Percentiles rank a stretch among this genome's conserved stretches.
Conservation (phyloP, 139 green algal genomes). For the Ettlia oleoabundans region DNA sequence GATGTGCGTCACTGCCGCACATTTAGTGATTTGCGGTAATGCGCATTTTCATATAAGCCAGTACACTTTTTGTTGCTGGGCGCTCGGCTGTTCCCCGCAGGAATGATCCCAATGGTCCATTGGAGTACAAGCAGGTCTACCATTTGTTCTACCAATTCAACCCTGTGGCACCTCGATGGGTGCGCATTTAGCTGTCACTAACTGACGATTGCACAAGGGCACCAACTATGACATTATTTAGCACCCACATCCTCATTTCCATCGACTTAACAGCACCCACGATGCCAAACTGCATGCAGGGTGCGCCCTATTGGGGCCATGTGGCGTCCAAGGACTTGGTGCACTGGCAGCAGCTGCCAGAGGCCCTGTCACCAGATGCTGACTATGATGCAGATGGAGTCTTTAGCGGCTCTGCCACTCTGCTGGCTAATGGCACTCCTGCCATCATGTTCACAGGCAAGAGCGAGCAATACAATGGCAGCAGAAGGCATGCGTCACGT, state of each 20-base stretch:
- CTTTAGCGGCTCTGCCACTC: not conserved
- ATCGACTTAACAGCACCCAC: no score
- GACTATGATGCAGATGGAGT: not conserved
- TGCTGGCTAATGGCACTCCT: not conserved
- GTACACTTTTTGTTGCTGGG: no score
- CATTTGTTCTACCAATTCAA: slow-evolving; percentile 2
- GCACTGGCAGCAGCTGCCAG: not conserved
- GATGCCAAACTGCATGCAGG: no score
- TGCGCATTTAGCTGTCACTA: no score
- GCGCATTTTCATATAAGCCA: no score
- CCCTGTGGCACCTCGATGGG: not conserved
- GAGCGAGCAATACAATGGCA: not conserved
- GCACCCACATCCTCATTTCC: no score
- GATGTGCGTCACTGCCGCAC: no score
- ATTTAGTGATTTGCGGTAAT: no score
- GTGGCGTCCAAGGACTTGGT: not conserved
- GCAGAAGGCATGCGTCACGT: no score
- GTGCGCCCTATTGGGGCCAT: not conserved
- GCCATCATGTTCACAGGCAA: not conserved
- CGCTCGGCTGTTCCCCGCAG: not conserved
- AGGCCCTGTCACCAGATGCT: not conserved
- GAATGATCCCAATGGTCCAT: not conserved
- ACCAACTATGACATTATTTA: no score
- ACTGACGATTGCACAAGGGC: no score
- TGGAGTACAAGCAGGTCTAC: not conserved